Evolutionary conservation across 139 green algal species (phyloP).

Genomic region (Chlorella ohadii): DNA sequence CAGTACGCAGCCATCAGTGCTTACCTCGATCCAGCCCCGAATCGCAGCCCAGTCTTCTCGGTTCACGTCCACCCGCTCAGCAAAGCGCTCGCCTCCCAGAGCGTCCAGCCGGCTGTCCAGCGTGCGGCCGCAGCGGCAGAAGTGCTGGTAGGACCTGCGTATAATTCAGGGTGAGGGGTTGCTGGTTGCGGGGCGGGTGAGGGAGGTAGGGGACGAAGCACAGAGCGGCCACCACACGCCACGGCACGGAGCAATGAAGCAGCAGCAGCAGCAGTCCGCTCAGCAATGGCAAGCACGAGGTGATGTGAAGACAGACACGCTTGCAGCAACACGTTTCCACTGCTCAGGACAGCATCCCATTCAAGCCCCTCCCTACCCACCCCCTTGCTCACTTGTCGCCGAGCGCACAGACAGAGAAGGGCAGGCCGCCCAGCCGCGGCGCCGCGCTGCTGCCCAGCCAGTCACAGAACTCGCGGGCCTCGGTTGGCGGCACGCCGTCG

Average conservation of each 20-base stretch:
- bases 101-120: slow-evolving; percentile 71
- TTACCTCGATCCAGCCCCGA: slow-evolving; percentile 70
- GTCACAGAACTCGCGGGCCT: slow-evolving; percentile 87
- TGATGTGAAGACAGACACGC: no score
- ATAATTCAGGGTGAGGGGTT: not conserved
- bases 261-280: not conserved
- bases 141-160: slow-evolving; percentile 85
- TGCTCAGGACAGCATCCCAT: no score
- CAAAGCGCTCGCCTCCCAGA: slow-evolving; percentile 56
- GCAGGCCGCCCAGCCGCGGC: slow-evolving; percentile 45
- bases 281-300: no score
- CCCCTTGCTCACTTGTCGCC: slow-evolving; percentile 73
- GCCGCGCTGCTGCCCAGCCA: slow-evolving; percentile 73
- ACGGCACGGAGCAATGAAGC: no score
- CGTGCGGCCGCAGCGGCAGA: slow-evolving; percentile 82
- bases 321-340: not conserved
- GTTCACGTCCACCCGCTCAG: slow-evolving; percentile 72
- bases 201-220: no score
- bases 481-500: slow-evolving; percentile 86
- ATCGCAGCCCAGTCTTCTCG: slow-evolving; percentile 85
- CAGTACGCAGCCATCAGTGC: no score
- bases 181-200: not conserved
- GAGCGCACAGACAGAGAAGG: slow-evolving; percentile 82
- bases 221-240: no score
- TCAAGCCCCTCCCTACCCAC: not conserved